Conservation (phyloP, 805 yeast species). For the Blastobotrys attinorum region DNA sequence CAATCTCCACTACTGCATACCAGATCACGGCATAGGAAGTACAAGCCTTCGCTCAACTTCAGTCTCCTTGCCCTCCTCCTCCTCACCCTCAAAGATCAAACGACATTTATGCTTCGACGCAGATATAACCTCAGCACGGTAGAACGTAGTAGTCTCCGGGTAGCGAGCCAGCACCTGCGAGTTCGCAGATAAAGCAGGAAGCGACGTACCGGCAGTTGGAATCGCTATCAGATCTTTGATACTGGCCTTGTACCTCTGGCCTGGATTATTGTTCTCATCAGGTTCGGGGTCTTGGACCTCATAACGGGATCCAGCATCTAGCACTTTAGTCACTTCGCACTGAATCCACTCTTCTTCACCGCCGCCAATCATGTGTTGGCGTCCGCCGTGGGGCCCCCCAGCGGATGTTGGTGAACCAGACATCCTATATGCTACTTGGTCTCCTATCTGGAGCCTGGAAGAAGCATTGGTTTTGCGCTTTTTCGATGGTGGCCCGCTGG, state of each 20-base stretch:
- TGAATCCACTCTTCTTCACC: slow-evolving; percentile 92
- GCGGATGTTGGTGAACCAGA: slow-evolving; percentile 10
- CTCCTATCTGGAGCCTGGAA: slow-evolving; percentile 38
- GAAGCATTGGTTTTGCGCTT: slow-evolving; percentile 24
- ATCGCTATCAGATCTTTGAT: slow-evolving; percentile 73
- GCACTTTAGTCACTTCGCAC: slow-evolving; percentile 74
- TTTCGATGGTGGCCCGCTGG: background rate
- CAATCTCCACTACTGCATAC: too few species aligned
- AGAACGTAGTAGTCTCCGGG: slow-evolving; percentile 96
- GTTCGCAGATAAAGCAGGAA: slow-evolving; percentile 57
- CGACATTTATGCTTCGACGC: slow-evolving; percentile 65
- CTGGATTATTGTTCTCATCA: slow-evolving; percentile 84
- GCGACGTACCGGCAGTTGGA: slow-evolving; percentile 33
- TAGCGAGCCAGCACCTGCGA: slow-evolving; percentile 84
- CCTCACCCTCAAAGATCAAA: slow-evolving; percentile 90
- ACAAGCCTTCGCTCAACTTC: slow-evolving; percentile 84
- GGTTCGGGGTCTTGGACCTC: slow-evolving; percentile 99
- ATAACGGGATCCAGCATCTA: slow-evolving; percentile 66
- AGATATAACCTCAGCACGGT: slow-evolving; percentile 87
- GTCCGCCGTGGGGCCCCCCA: too few species aligned
- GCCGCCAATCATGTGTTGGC: slow-evolving; percentile 49
- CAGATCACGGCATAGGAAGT: slow-evolving; percentile 27
- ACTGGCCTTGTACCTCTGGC: slow-evolving; percentile 74
- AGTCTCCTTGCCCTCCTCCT: slow-evolving; percentile 91
- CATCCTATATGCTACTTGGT: slow-evolving; percentile 84